These are phyloP conservation scores for Phytophthora cactorum DNA, from an alignment of 352 stramenopile genomes.

Conservation along the genomic window DNA sequence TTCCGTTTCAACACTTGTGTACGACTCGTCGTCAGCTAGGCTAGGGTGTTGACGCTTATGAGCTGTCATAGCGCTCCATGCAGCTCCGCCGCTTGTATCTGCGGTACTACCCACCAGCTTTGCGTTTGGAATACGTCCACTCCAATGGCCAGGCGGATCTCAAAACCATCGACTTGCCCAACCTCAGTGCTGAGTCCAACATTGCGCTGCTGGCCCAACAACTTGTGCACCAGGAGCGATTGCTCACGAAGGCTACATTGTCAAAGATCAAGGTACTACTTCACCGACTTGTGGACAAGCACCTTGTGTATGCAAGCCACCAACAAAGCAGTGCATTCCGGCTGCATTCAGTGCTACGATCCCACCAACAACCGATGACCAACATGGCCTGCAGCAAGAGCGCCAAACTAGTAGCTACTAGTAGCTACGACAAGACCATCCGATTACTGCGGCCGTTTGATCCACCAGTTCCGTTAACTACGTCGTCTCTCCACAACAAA, in stretches of 20 bases:
- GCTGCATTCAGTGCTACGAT: conserved; percentile 49
- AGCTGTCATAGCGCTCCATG: conserved; percentile 37
- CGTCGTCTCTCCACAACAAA: conserved; percentile 9
- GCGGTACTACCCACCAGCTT: conserved; percentile 72
- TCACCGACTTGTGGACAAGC: conserved; percentile 76
- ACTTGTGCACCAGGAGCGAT: conserved; percentile 59
- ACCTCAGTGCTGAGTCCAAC: conserved; percentile 76
- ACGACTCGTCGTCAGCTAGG: conserved; percentile 13
- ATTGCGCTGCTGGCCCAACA: conserved; percentile 56
- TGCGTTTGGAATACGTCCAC: conserved; percentile 69
- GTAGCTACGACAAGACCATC: conserved; percentile 84
- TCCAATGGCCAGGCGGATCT: conserved; percentile 50
- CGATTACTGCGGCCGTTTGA: conserved; percentile 51
- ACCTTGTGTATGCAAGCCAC: conserved; percentile 45
- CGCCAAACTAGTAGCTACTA: conserved; percentile 59
- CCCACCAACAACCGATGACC: conserved; percentile 70
- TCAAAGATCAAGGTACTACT: conserved; percentile 66
- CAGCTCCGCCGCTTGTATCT: conserved; percentile 70
- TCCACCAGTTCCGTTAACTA: background rate
- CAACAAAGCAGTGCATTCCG: conserved; percentile 33
- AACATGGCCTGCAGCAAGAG: conserved; percentile 81
- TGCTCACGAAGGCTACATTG: conserved; percentile 53
- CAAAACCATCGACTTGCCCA: conserved; percentile 72
- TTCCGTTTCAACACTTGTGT: conserved; percentile 8
- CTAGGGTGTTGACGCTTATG: conserved; percentile 6